phyloP scores from a whole-genome alignment of 192 early-diverging fungal genomes.

The Jimgerdemannia flammicorona region DNA sequence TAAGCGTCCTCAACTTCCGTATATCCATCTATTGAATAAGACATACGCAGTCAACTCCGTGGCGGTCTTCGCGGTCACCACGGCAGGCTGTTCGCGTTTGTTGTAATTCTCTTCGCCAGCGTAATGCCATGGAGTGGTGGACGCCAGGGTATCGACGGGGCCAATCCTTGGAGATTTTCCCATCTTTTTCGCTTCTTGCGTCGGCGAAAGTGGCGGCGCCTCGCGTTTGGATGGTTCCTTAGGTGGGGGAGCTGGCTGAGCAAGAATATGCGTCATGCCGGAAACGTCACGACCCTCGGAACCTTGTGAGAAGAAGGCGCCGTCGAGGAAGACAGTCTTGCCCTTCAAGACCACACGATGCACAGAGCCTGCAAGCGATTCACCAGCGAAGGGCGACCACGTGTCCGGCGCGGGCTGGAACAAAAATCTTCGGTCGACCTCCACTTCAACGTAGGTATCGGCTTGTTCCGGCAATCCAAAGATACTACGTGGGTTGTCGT shows the following conservation, averaged over 20 bases:
- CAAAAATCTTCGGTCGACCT: slow-evolving; percentile 69
- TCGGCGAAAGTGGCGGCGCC: not conserved
- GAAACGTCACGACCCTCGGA: slow-evolving; percentile 46
- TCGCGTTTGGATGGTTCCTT: not conserved
- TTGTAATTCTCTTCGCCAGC: not conserved
- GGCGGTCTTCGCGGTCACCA: not conserved
- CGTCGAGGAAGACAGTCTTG: slow-evolving; percentile 85
- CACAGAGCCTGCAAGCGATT: slow-evolving; percentile 64
- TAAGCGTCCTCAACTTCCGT: not conserved
- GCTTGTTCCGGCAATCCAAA: slow-evolving; percentile 90
- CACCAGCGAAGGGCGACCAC: slow-evolving; percentile 62
- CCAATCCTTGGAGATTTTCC: not conserved
- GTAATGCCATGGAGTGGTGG: not conserved
- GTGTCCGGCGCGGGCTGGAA: slow-evolving; percentile 35
- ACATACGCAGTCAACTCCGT: not conserved
- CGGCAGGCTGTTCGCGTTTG: not conserved
- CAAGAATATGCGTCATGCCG: slow-evolving; percentile 7
- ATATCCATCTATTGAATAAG: slow-evolving; percentile 1
- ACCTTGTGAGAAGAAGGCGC: slow-evolving; percentile 41
- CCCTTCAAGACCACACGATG: slow-evolving; percentile 90
- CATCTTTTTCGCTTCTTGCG: not conserved
- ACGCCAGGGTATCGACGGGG: not conserved
- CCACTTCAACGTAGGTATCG: slow-evolving; percentile 94
- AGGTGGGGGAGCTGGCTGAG: not conserved
- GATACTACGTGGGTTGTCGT: slow-evolving; percentile 86